These are phyloP conservation scores for Poteriospumella lacustris DNA, from an alignment of 108 stramenopile species.

Conservation along the genomic window DNA sequence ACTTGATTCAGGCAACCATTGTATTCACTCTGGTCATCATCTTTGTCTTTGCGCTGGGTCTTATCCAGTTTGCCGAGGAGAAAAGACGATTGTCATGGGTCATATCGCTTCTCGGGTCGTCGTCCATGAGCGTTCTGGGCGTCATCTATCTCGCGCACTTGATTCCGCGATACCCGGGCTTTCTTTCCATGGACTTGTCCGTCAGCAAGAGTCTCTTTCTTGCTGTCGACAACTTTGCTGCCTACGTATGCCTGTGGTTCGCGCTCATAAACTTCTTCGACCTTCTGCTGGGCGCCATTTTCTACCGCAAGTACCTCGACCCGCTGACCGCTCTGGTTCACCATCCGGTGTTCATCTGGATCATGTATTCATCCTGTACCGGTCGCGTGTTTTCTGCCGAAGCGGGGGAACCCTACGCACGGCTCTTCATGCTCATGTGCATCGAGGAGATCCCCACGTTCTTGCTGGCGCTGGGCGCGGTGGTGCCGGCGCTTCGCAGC, in stretches of 20 bases:
- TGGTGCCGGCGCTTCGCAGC: neutral
- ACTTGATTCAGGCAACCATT: too few relatives aligned
- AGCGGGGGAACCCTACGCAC: too few relatives aligned
- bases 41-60: neutral
- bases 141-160: neutral
- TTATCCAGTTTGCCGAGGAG: neutral
- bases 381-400: neutral
- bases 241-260: neutral
- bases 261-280: neutral
- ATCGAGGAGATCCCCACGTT: constrained; percentile 14
- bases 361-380: neutral
- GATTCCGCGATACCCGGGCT: neutral
- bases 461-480: neutral
- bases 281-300: neutral
- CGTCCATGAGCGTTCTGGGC: neutral
- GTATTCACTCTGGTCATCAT: neutral
- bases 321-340: neutral
- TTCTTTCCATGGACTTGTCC: neutral
- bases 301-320: neutral
- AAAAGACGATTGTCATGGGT: neutral
- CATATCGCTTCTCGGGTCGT: neutral
- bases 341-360: constrained; percentile 4
- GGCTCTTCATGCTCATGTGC: neutral
- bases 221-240: neutral
- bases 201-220: neutral